Conservation (phyloP, 1,284 basidiomycete species). For the Wolfiporia cocos region DNA sequence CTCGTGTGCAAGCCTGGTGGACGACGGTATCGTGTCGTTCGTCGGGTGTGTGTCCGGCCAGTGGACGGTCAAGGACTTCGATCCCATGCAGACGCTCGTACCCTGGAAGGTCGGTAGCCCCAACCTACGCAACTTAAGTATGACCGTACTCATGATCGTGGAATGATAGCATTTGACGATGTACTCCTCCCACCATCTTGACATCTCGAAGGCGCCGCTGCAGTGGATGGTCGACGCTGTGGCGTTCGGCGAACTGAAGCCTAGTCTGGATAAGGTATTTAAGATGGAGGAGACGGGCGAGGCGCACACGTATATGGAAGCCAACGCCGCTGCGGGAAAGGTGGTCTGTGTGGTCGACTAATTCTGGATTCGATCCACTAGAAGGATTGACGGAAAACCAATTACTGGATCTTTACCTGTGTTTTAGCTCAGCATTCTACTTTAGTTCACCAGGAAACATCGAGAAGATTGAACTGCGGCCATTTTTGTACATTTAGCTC, state of each 20-base stretch:
- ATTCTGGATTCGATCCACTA: too few relatives aligned
- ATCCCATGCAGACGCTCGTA: slow-evolving; percentile 3
- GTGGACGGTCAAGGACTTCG: slow-evolving; percentile 8
- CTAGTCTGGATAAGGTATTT: slow-evolving; percentile 8
- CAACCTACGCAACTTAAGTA: too few relatives aligned
- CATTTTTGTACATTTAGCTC: too few relatives aligned
- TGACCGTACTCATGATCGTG: too few relatives aligned
- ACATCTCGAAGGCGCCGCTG: slow-evolving; percentile 7
- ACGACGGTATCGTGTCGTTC: slow-evolving; percentile 4
- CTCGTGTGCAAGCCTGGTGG: slow-evolving; percentile 3
- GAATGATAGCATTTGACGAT: slow-evolving; percentile 4
- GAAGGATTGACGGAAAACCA: too few relatives aligned
- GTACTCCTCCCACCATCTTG: slow-evolving; percentile 3
- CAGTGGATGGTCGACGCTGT: slow-evolving; percentile 10
- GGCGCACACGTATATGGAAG: slow-evolving; percentile 9
- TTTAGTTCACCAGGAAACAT: too few relatives aligned
- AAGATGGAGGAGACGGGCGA: slow-evolving; percentile 9
- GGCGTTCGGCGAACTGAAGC: slow-evolving; percentile 4
- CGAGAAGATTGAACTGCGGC: too few relatives aligned
- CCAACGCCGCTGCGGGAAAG: slow-evolving; percentile 7
- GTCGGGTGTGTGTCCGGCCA: slow-evolving; percentile 8
- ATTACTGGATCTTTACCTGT: too few relatives aligned
- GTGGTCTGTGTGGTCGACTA: slow-evolving; percentile 7
- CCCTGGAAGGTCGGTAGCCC: slow-evolving; percentile 5
- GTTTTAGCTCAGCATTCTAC: too few relatives aligned